Conservation (phyloP, 2,329 filamentous ascomycete species). For the Ceratocystis diversiconidia region DNA sequence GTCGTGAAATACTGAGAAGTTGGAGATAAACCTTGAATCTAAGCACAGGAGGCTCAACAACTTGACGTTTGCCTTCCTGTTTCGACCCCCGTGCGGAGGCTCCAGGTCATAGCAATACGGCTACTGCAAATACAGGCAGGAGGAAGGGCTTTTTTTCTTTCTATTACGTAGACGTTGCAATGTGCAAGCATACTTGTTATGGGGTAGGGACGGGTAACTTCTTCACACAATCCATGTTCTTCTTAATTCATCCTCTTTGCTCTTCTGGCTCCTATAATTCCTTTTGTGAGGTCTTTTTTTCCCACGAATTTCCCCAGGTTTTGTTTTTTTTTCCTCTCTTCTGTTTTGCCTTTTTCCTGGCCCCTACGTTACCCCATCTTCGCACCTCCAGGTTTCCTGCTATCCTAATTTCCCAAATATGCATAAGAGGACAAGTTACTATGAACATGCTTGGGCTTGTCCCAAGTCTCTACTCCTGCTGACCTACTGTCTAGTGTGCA, state of each 20-base stretch:
- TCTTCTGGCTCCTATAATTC: background rate
- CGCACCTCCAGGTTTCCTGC: background rate
- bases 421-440: constrained; percentile 14
- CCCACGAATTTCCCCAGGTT: constrained; percentile 51
- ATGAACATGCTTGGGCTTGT: constrained; percentile 2
- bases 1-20: no score
- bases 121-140: background rate
- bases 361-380: constrained; percentile 8
- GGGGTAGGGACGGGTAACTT: background rate
- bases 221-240: background rate
- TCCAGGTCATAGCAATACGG: background rate
- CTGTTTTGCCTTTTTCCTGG: background rate
- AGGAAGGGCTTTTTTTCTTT: background rate
- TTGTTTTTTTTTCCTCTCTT: background rate
- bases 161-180: background rate
- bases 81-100: background rate
- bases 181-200: background rate
- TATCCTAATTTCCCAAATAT: constrained; percentile 13
- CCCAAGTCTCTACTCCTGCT: background rate
- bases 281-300: background rate
- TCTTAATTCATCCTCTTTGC: constrained; percentile 9
- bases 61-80: background rate
- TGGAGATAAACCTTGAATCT: background rate
- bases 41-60: background rate
- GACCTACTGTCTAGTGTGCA: background rate